Evolutionary conservation across 345 rosid genomes (phyloP).

Genomic region (Salix brachista): DNA sequence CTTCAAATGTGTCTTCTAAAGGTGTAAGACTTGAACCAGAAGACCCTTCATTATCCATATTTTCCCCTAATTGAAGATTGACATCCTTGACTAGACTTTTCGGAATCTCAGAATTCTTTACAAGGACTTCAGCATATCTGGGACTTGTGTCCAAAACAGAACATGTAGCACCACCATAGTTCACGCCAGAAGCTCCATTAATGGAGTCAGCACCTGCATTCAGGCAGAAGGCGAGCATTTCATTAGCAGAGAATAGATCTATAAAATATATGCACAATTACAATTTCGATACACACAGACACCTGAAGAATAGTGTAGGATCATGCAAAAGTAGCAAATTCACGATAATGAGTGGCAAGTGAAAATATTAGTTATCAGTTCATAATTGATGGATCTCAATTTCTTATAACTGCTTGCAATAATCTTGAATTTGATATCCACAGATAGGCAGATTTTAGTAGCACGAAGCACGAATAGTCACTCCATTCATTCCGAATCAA

Average conservation of each 20-base stretch:
- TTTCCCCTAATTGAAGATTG: conserved; percentile 7
- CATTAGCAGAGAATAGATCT: not conserved
- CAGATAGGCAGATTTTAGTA: not conserved
- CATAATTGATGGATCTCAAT: not conserved
- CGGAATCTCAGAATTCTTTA: conserved; percentile 17
- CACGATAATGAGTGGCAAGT: not conserved
- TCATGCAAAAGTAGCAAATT: not conserved
- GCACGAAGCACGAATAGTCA: not conserved
- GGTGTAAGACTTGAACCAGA: conserved; percentile 27
- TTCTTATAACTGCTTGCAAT: not conserved
- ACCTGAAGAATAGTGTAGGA: not conserved
- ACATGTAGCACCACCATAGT: conserved; percentile 20
- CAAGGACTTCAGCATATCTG: conserved; percentile 1
- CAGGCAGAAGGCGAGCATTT: conserved; percentile 19
- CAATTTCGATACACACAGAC: not conserved
- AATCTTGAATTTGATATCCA: not conserved
- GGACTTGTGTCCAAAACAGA: conserved; percentile 15
- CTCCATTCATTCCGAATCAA: not conserved
- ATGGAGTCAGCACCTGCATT: conserved; percentile 39
- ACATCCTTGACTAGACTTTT: conserved; percentile 16
- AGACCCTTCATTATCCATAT: conserved; percentile 9
- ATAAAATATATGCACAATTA: not conserved
- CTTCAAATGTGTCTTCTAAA: not conserved
- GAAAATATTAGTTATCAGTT: not conserved
- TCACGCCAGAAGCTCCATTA: conserved; percentile 25